Evolutionary conservation across 139 green algal genomes (phyloP).

Genomic region (Astrephomene gubernaculifera): DNA sequence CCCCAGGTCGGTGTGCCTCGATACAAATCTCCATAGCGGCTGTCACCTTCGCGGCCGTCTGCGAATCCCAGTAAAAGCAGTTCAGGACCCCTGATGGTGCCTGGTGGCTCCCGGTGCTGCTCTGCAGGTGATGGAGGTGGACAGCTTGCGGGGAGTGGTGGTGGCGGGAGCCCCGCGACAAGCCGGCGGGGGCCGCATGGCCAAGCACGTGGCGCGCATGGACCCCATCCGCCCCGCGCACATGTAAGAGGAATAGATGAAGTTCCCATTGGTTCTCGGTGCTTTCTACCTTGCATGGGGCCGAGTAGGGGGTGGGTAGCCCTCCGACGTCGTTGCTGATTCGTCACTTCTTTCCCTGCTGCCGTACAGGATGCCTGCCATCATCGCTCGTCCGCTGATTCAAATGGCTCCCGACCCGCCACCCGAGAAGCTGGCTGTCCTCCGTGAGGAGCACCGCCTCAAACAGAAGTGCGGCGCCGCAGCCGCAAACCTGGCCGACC

Average conservation of each 20-base stretch:
- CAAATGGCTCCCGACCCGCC: not conserved
- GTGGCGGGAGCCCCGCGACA: not conserved
- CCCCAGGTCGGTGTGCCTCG: too few relatives aligned
- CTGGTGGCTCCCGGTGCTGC: too few relatives aligned
- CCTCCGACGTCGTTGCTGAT: too few relatives aligned
- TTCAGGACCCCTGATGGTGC: too few relatives aligned
- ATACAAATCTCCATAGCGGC: too few relatives aligned
- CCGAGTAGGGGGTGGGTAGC: too few relatives aligned
- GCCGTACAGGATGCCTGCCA: conserved; percentile 7
- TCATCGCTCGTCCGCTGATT: conserved; percentile 14
- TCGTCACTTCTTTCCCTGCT: not conserved
- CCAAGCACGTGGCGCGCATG: conserved; percentile 20
- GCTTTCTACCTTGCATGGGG: too few relatives aligned
- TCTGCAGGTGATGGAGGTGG: conserved; percentile 27
- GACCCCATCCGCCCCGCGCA: conserved; percentile 9
- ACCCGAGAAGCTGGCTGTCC: not conserved
- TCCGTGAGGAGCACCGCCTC: conserved; percentile 2
- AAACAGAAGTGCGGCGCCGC: conserved; percentile 19
- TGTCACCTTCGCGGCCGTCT: too few relatives aligned
- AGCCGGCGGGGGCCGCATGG: not conserved
- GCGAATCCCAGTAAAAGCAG: too few relatives aligned
- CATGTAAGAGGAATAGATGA: conserved; percentile 12
- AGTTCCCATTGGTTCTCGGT: not conserved
- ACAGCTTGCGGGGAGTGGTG: conserved; percentile 26
- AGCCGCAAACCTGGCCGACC: conserved; percentile 4